Evolutionary conservation across 805 yeast species (phyloP).

Genomic region (Candida incommunis): DNA sequence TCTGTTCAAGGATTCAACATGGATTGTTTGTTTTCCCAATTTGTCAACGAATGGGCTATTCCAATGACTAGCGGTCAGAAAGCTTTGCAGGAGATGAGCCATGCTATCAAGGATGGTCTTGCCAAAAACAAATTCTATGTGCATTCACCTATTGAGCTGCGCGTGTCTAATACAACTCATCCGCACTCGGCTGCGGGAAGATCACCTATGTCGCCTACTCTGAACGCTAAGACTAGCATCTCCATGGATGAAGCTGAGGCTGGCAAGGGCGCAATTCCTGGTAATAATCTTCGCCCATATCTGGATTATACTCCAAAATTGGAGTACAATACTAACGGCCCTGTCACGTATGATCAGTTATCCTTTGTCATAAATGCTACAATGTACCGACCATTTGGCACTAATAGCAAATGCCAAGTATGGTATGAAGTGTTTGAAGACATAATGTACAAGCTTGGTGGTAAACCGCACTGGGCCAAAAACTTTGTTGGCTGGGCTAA

Average conservation of each 20-base stretch:
- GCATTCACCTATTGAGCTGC: conserved; percentile 90
- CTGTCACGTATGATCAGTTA: conserved; percentile 56
- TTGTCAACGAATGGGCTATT: conserved; percentile 95
- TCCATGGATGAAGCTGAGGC: conserved; percentile 1
- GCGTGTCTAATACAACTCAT: conserved; percentile 66
- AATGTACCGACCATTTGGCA: conserved; percentile 85
- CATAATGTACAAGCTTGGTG: conserved; percentile 62
- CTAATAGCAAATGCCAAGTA: conserved; percentile 48
- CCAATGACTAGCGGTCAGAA: conserved; percentile 71
- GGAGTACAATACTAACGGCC: conserved; percentile 33
- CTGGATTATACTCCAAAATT: conserved; percentile 68
- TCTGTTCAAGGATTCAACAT: conserved; percentile 82
- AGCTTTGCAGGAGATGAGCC: conserved; percentile 47
- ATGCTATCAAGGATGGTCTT: conserved; percentile 42
- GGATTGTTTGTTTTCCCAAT: conserved; percentile 92
- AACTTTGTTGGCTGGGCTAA: conserved; percentile 59
- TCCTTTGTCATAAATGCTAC: conserved; percentile 87
- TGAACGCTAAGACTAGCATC: not conserved
- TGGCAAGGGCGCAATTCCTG: conserved; percentile 57
- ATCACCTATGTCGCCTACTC: not conserved
- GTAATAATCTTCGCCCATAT: conserved; percentile 69
- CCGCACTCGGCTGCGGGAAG: conserved; percentile 10
- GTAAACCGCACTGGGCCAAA: conserved; percentile 98
- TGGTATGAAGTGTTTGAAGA: conserved; percentile 83
- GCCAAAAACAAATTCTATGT: conserved; percentile 53